Evolutionary conservation across 2,329 filamentous ascomycete genomes (phyloP).

Genomic region (Ciborinia camelliae): DNA sequence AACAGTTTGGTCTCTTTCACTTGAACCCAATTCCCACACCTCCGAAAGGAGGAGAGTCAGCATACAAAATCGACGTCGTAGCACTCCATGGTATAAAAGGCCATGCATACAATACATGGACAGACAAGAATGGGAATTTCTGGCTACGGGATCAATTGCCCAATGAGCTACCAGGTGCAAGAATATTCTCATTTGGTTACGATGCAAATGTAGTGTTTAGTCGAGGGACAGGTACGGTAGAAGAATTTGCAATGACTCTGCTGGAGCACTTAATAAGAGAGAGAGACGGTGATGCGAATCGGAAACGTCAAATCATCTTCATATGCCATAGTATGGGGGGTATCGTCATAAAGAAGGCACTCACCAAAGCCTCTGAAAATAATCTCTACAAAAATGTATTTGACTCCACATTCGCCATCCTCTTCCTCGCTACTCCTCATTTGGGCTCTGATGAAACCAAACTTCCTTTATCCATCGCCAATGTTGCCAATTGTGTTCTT

Average conservation of each 20-base stretch:
- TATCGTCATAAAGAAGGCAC: conserved; percentile 26
- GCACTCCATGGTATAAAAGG: conserved; percentile 29
- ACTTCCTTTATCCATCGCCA: neutral
- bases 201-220: conserved; percentile 22
- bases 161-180: conserved; percentile 24
- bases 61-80: conserved; percentile 22
- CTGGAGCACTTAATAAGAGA: conserved; percentile 21
- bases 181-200: conserved; percentile 31
- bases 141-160: conserved; percentile 30
- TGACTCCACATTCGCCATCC: conserved; percentile 33
- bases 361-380: conserved; percentile 15
- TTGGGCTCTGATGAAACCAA: conserved; percentile 34
- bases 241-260: conserved; percentile 21
- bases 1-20: conserved; percentile 4
- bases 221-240: conserved; percentile 20
- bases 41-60: neutral
- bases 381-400: conserved; percentile 29
- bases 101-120: conserved; percentile 30
- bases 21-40: neutral
- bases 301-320: conserved; percentile 25
- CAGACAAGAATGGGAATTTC: conserved; percentile 16
- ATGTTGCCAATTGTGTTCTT: neutral
- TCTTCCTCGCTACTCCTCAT: conserved; percentile 44
- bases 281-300: neutral
- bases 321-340: conserved; percentile 32